Conservation (phyloP, 345 rosid species). For the Mercurialis annua region DNA sequence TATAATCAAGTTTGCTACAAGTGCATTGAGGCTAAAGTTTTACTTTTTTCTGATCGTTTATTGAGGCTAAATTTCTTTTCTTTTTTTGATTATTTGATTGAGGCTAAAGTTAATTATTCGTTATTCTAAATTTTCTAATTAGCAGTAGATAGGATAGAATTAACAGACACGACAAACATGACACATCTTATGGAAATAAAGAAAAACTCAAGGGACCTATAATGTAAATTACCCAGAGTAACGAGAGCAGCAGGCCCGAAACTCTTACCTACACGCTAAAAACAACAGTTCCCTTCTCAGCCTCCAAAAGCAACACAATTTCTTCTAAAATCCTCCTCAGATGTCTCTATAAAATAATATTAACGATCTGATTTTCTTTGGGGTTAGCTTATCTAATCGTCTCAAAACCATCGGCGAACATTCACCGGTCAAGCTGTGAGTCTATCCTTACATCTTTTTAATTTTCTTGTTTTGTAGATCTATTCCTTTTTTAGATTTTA, state of each 20-base stretch:
- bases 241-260: not conserved
- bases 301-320: not conserved
- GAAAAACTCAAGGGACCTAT: not conserved
- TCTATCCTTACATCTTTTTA: not conserved
- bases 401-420: not conserved
- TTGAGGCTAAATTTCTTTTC: too few species aligned
- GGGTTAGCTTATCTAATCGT: not conserved
- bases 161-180: not conserved
- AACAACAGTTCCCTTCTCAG: not conserved
- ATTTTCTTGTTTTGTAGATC: slow-evolving; percentile 9
- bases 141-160: not conserved
- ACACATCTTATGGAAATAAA: not conserved
- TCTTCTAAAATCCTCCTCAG: not conserved
- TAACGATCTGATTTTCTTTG: not conserved
- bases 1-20: too few species aligned
- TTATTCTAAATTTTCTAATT: too few species aligned
- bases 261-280: too few species aligned
- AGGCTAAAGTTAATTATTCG: too few species aligned
- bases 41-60: too few species aligned
- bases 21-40: too few species aligned
- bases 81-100: too few species aligned
- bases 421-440: slow-evolving; percentile 9
- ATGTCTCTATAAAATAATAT: not conserved
- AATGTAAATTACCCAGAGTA: not conserved
- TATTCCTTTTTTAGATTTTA: not conserved